A percentile compares a stretch with the other conserved stretches of the same genome.
Evolutionary conservation across 306 rosid genomes (phyloP).

Genomic region (Fagus crenata): DNA sequence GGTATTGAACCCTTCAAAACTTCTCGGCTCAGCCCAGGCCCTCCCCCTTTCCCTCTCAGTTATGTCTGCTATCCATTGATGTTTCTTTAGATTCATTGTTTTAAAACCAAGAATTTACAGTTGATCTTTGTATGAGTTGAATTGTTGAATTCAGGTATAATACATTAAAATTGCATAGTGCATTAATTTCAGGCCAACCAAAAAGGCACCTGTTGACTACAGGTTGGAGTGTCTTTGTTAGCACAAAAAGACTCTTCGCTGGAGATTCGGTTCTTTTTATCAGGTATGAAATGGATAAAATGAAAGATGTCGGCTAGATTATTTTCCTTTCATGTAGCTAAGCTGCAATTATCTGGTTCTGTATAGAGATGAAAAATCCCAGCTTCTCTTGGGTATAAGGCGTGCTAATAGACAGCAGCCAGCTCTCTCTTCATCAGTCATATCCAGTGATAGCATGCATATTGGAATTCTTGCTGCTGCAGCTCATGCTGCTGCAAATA

Average conservation of each 20-base stretch:
- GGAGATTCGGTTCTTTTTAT: conserved; percentile 99
- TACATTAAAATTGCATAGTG: conserved; percentile 27
- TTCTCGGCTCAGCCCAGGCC: not conserved
- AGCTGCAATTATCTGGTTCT: conserved; percentile 23
- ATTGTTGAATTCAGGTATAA: not conserved
- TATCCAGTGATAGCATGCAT: conserved; percentile 99
- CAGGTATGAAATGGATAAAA: conserved; percentile 48
- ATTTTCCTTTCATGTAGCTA: conserved; percentile 16
- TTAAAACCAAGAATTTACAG: not conserved
- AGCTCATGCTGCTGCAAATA: conserved; percentile 97
- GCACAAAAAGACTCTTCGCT: conserved; percentile 90
- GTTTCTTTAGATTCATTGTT: not conserved
- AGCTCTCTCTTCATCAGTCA: conserved; percentile 91
- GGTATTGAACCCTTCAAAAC: conserved; percentile 51
- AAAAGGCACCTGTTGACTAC: conserved; percentile 95
- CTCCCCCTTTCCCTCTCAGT: conserved; percentile 9
- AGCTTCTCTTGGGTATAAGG: conserved; percentile 87
- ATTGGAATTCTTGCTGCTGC: conserved; percentile 98
- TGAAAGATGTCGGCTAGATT: conserved; percentile 21
- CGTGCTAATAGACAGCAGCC: conserved; percentile 91
- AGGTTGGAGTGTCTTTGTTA: conserved; percentile 97
- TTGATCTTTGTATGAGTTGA: conserved; percentile 2
- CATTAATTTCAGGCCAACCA: conserved; percentile 78
- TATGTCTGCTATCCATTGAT: conserved; percentile 11
- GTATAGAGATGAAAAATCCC: conserved; percentile 83